Evolutionary conservation across 805 yeast species (phyloP), one percentile per base, ranked within the genome.

Genomic region (Candida sithepensis): DNA sequence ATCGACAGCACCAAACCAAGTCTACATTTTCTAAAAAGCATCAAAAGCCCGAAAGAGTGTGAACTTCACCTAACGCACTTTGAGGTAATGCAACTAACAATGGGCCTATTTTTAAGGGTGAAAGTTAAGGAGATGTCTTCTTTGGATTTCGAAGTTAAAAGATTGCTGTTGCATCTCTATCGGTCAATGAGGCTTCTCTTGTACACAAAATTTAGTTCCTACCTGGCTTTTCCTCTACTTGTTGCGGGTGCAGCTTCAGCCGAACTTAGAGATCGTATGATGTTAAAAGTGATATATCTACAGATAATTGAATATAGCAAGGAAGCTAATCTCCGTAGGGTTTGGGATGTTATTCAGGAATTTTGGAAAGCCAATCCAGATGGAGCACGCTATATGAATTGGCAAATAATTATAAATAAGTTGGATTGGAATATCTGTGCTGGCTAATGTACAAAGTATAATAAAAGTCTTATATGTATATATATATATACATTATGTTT

Each of bases 231-330:
- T 39, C 56, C 64, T 3, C 43, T 60, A 13, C 42, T 60, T 3
- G 53, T 60, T 4, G 49, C 54, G 2, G 64, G 63, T 2, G 63
- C 62, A 2, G 57, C 58, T 3, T 62, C 61, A 18, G 58, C 55
- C 22, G 64, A 60, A 41, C 24, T 46, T 13, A 45, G 61, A n/a
- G 64, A 60, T 45, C 50, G 59, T n/a, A 16, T 54, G 9, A 55
- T 53, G 44, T 47, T 57, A 16, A 48, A 53, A 26, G 47, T 42
- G n/a, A 43, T 60, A 16, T 60, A 58, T 39, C 20, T 50, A 10
- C 37, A 46, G 23, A 45, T 42, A 6, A 38, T 50, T 8, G 41
- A 41, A 21, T 43, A 44, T 34, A 49, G 42, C 19, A 42, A 46
- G 13, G 55, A 49, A 33, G 48, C 48, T 4, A 59, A 54, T 40